A percentile compares a stretch with the other conserved stretches of the same genome.
phyloP scores from a whole-genome alignment of 352 stramenopile genomes.

The Pythium phragmiticola region DNA sequence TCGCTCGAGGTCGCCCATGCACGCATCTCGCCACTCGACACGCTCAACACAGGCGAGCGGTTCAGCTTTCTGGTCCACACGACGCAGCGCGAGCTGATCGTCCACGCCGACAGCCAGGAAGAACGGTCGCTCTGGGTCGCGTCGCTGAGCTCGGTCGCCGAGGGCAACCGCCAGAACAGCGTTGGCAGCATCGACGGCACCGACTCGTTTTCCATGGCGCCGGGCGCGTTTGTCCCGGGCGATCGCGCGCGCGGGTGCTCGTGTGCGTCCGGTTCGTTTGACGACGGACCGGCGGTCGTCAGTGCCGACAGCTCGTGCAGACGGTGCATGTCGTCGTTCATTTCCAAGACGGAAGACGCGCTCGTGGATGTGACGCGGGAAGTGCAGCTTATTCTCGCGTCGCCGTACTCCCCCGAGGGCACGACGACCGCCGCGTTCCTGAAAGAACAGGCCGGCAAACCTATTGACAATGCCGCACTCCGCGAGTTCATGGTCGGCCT shows the following conservation, averaged over 20 bases:
- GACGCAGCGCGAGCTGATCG: constrained; percentile 50
- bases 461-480: constrained; percentile 50
- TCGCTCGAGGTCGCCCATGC: constrained; percentile 60
- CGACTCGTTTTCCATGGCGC: constrained; percentile 10
- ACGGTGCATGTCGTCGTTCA: constrained; percentile 77
- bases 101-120: constrained; percentile 87
- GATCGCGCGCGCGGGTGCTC: constrained; percentile 62
- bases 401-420: constrained; percentile 82
- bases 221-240: constrained; percentile 15
- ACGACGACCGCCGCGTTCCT: constrained; percentile 72
- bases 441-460: constrained; percentile 55
- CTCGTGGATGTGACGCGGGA: constrained; percentile 73
- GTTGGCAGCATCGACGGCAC: constrained; percentile 14
- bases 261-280: constrained; percentile 35
- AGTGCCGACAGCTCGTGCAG: constrained; percentile 46
- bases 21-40: constrained; percentile 63
- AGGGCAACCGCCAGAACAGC: constrained; percentile 23
- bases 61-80: constrained; percentile 81
- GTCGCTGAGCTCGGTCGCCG: constrained; percentile 59
- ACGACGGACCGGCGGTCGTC: constrained; percentile 27
- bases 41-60: constrained; percentile 75
- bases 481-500: constrained; percentile 78
- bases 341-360: constrained; percentile 73
- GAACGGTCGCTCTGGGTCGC: constrained; percentile 79
- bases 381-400: constrained; percentile 80